These are phyloP conservation scores for Podospora pseudopauciseta DNA, from an alignment of 495 filamentous ascomycete genomes.

Conservation along the genomic window DNA sequence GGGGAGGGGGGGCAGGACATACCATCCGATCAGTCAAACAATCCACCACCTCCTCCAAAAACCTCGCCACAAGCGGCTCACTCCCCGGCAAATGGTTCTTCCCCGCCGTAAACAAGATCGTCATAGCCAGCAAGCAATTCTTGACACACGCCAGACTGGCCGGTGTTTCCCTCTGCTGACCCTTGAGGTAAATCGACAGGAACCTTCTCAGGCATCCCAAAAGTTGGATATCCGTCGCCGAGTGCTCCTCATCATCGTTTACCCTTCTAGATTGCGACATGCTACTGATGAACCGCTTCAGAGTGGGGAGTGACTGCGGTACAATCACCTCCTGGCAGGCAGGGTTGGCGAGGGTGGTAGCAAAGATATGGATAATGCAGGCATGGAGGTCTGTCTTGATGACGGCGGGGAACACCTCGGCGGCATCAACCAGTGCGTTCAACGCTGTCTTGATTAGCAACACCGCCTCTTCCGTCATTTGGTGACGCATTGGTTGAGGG, in stretches of 20 bases:
- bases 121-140: conserved; percentile 82
- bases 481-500: conserved; percentile 64
- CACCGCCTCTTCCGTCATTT: conserved; percentile 77
- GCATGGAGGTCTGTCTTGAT: conserved; percentile 96
- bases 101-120: conserved; percentile 81
- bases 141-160: conserved; percentile 82
- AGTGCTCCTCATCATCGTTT: conserved; percentile 29
- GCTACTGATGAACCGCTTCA: conserved; percentile 81
- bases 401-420: conserved; percentile 90
- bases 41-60: conserved; percentile 74
- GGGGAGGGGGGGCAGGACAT: conserved; percentile 14
- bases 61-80: conserved; percentile 65
- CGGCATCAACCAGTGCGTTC: conserved; percentile 85
- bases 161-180: conserved; percentile 79
- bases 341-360: conserved; percentile 82
- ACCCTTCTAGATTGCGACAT: conserved; percentile 51
- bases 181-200: conserved; percentile 72
- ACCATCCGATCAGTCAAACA: conserved; percentile 76
- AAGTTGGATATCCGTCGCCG: conserved; percentile 48
- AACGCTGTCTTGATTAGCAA: conserved; percentile 75
- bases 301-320: conserved; percentile 83
- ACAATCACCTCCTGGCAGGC: conserved; percentile 84
- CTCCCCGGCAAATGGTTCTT: conserved; percentile 65
- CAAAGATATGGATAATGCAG: conserved; percentile 94
- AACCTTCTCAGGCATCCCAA: conserved; percentile 75